Percentiles rank a stretch among this genome's conserved stretches.
These are phyloP conservation scores for Talinum fruticosum DNA, from an alignment of 148 eudicot genomes.

Conservation along the genomic window DNA sequence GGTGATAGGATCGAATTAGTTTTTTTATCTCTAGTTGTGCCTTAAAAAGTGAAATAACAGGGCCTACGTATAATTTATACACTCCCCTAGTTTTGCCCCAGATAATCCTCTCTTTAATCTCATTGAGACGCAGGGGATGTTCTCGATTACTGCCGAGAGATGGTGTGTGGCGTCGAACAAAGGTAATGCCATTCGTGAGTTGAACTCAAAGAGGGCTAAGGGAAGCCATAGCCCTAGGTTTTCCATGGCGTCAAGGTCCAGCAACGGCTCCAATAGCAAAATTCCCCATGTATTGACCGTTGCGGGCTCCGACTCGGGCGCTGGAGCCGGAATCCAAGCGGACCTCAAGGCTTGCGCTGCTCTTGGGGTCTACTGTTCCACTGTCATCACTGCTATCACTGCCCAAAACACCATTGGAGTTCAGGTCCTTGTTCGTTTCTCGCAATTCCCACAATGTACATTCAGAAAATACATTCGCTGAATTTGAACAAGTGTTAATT, in stretches of 20 bases:
- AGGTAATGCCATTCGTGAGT: neutral
- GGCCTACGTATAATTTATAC: too few relatives aligned
- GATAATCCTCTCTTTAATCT: too few relatives aligned
- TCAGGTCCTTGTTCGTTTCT: slow-evolving; percentile 47
- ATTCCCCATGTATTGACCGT: slow-evolving; percentile 83
- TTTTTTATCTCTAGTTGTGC: too few relatives aligned
- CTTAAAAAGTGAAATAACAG: too few relatives aligned
- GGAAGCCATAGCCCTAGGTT: neutral
- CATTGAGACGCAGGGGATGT: neutral
- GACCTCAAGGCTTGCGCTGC: slow-evolving; percentile 87
- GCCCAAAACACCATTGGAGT: slow-evolving; percentile 93
- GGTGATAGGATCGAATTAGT: too few relatives aligned
- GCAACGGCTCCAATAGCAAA: slow-evolving; percentile 20
- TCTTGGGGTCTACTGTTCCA: slow-evolving; percentile 87
- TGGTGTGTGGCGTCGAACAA: neutral
- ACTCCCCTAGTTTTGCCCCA: too few relatives aligned
- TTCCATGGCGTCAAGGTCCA: slow-evolving; percentile 15
- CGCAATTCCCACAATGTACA: neutral
- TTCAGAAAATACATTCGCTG: neutral
- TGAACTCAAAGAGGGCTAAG: neutral
- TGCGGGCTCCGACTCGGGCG: slow-evolving; percentile 95
- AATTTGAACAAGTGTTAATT: neutral
- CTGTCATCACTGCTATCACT: slow-evolving; percentile 86
- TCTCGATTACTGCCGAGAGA: neutral
- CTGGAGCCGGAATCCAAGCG: slow-evolving; percentile 94